Percentiles rank a stretch among this genome's conserved stretches.
phyloP scores from a whole-genome alignment of 2,329 filamentous ascomycete genomes.

The Myriosclerotinia duriaeana region DNA sequence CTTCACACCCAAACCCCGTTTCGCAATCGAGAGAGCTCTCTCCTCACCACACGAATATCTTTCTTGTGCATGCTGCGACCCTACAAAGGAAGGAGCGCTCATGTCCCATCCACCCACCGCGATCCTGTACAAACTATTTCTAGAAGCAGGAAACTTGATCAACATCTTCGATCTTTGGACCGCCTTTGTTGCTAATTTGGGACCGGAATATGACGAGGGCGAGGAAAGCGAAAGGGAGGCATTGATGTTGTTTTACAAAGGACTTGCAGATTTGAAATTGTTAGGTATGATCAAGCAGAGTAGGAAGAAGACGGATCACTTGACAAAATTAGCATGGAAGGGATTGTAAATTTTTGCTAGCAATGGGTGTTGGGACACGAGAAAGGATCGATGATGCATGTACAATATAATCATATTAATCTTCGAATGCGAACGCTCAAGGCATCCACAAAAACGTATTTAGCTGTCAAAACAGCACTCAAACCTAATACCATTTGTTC shows the following conservation, averaged over 20 bases:
- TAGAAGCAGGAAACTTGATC: slow-evolving; percentile 73
- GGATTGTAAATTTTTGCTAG: slow-evolving; percentile 55
- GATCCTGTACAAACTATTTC: slow-evolving; percentile 75
- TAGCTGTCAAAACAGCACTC: slow-evolving; percentile 4
- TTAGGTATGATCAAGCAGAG: slow-evolving; percentile 87
- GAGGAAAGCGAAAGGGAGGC: slow-evolving; percentile 54
- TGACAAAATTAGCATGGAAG: slow-evolving; percentile 80
- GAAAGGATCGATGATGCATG: background rate
- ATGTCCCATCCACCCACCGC: slow-evolving; percentile 67
- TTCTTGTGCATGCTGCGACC: slow-evolving; percentile 66
- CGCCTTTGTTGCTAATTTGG: slow-evolving; percentile 66
- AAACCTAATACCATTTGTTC: slow-evolving; percentile 32
- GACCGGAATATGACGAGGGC: slow-evolving; percentile 31
- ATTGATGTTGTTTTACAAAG: slow-evolving; percentile 80
- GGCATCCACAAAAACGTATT: slow-evolving; percentile 1
- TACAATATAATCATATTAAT: slow-evolving; percentile 8
- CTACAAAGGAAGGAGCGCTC: slow-evolving; percentile 50
- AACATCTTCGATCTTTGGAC: slow-evolving; percentile 80
- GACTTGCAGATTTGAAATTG: slow-evolving; percentile 77
- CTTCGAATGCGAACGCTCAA: background rate
- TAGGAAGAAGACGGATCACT: slow-evolving; percentile 87
- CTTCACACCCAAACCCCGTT: slow-evolving; percentile 71
- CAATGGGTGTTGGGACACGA: background rate
- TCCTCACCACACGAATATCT: slow-evolving; percentile 75
- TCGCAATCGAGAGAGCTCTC: slow-evolving; percentile 69